Evolutionary conservation across 495 filamentous ascomycete genomes (phyloP), one percentile per base, ranked within the genome.

Genomic region (Thozetella sp.): DNA sequence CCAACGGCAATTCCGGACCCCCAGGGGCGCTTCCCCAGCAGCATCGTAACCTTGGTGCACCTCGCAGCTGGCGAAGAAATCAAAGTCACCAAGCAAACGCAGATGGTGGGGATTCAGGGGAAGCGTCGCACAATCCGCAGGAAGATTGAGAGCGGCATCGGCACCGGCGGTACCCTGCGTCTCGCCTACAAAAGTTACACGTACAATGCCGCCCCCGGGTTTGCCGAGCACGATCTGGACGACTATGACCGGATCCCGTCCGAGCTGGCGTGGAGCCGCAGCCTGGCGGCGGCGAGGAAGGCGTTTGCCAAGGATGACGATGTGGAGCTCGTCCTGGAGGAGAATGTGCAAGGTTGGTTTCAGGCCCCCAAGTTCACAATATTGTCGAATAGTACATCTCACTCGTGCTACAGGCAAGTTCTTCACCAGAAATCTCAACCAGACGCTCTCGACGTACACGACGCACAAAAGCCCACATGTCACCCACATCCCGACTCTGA

Each of bases 31-130:
- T 77, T 79, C 54, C 77, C 79, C 2, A 62, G 68, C 11, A 65
- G 70, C 10, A 66, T 84, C 34, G 59, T 67, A 10, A 75, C 77
- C 0, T 63, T 83, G 1, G 80, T 81, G 2, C 82, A 85, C 58
- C 72, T 84, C 0, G 67, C 64, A 10, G 58, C 71, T 0, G 76
- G 79, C 2, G 62, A 69, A 2, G 77, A 70, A 2, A 69, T 87
- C 1, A 75, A 79, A 25, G 72, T 86, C 2, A 69, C 74, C 1
- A 73, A 72, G 63, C 60, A 72, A 25, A 66, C 80, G 0, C 81
- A 84, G 48, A 76, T 85, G n/a, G 75, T 90, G 0, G 88, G 88
- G 0, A 76, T 90, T 25, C 87, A 90, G 60, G 86, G 84, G 1
- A 89, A 88, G 73, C 71, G 74, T 17, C 78, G 79, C 22, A 75